These are phyloP conservation scores for Lagerstroemia speciosa DNA, from an alignment of 345 rosid genomes.

Conservation along the genomic window DNA sequence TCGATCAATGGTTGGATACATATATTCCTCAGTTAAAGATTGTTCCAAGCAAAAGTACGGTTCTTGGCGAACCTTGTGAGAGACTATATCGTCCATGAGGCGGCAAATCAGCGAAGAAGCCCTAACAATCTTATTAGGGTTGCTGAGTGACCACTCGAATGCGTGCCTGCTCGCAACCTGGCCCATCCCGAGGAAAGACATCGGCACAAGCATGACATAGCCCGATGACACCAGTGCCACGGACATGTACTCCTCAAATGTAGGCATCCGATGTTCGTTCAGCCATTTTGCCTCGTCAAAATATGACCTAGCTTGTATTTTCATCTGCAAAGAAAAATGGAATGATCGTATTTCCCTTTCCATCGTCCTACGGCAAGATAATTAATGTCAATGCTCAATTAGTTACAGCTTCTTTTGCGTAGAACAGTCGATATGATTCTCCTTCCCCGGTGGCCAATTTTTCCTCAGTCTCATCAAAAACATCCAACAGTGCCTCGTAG, in stretches of 20 bases:
- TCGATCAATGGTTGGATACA: too few relatives aligned
- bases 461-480: slow-evolving; percentile 19
- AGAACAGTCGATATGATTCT: slow-evolving; percentile 7
- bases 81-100: slow-evolving; percentile 25
- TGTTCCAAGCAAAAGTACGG: too few relatives aligned
- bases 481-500: slow-evolving; percentile 21
- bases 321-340: slow-evolving; percentile 6
- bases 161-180: slow-evolving; percentile 11
- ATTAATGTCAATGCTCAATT: too few relatives aligned
- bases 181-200: slow-evolving; percentile 22
- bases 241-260: slow-evolving; percentile 23
- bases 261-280: slow-evolving; percentile 8
- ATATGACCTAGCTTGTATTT: slow-evolving; percentile 8
- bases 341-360: too few relatives aligned
- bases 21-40: not conserved
- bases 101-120: slow-evolving; percentile 14
- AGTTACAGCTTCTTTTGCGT: slow-evolving; percentile 23
- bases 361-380: too few relatives aligned
- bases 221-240: slow-evolving; percentile 11
- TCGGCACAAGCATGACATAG: slow-evolving; percentile 9
- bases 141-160: slow-evolving; percentile 13
- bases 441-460: slow-evolving; percentile 10
- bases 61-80: not conserved
- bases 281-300: slow-evolving; percentile 24
- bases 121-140: slow-evolving; percentile 13